phyloP scores from a whole-genome alignment of 1,284 basidiomycete species.

The Microbotryum lychnidis-dioicae region DNA sequence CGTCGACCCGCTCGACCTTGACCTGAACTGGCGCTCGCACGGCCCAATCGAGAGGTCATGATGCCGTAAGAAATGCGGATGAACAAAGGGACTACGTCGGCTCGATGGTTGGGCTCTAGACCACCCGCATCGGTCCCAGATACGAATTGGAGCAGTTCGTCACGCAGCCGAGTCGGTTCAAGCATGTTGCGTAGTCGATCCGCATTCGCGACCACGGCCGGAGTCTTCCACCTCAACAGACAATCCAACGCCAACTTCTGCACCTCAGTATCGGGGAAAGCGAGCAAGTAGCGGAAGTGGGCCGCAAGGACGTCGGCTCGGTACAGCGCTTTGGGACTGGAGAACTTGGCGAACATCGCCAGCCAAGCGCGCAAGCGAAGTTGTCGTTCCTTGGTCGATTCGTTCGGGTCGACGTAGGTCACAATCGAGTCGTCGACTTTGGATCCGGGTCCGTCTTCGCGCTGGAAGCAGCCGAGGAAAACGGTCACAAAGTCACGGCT shows the following conservation, averaged over 20 bases:
- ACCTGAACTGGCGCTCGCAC: constrained; percentile 45
- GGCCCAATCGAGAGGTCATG: constrained; percentile 74
- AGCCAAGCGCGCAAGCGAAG: constrained; percentile 64
- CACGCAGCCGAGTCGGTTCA: constrained; percentile 80
- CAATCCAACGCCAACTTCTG: constrained; percentile 73
- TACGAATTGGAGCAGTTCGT: constrained; percentile 69
- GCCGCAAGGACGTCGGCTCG: constrained; percentile 58
- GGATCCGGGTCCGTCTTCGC: constrained; percentile 30
- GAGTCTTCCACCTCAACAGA: constrained; percentile 72
- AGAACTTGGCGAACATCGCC: constrained; percentile 77
- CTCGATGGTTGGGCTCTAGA: constrained; percentile 57
- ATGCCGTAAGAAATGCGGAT: constrained; percentile 79
- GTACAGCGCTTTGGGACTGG: constrained; percentile 78
- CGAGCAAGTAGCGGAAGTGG: constrained; percentile 67
- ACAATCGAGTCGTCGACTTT: constrained; percentile 29
- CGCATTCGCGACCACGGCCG: constrained; percentile 57
- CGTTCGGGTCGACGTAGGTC: constrained; percentile 24
- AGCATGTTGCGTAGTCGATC: constrained; percentile 63
- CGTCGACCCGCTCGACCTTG: constrained; percentile 61
- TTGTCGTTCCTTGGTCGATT: constrained; percentile 36
- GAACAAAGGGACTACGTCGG: constrained; percentile 62
- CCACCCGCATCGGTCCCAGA: constrained; percentile 47
- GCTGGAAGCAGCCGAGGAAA: constrained; percentile 55
- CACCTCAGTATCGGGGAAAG: constrained; percentile 72
- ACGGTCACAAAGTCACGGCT: constrained; percentile 69